Evolutionary conservation across 2,329 filamentous ascomycete species (phyloP), one percentile per base, ranked within the genome.

Genomic region (Pseudogymnoascus sp.): DNA sequence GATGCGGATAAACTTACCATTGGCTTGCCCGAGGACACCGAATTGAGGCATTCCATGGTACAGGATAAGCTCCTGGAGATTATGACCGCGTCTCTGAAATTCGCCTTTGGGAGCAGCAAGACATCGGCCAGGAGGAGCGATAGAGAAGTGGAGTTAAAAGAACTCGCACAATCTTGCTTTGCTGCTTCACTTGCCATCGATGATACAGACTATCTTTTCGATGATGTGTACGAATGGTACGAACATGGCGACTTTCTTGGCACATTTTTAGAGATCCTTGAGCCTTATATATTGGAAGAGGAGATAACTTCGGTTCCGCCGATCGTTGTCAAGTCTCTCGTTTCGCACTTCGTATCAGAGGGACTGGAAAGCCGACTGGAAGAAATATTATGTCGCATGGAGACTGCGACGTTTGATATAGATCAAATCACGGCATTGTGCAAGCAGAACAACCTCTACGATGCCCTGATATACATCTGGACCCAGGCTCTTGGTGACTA

Each of bases 381-480:
- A 75, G 93, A 97, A 74, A 88, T 97, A 73, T 89, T 99, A 33
- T 97, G 93, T 72, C 87, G 93, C 65, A 87, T 99, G 76, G 88
- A 96, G 68, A 96, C 93, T 1, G 79, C 84, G 12, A 96, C 92
- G 0, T 86, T 99, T 71, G 95, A 99, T 71, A 86, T 99, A 67
- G 93, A 99, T 71, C 90, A 97, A 73, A 86, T 96, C 62, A 97
- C 93, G 0, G 82, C 83, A 11, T 79, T 99, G 22, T 99, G 94
- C 80, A 96, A 94, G 73, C 88, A 93, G 71, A 87, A 97, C 72
- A 85, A 88, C 66, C 81, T 99, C 3, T 99, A 97, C 70, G 95
- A 99, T 74, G 95, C 94, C 2, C 83, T 97, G 61, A 92, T 95
- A 43, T 97, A 97, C 72, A 89, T 99, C 61, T 99, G 94, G 94